Conservation (phyloP, 1,139 yeast species). For the Magnusiomyces tetraspermus region DNA sequence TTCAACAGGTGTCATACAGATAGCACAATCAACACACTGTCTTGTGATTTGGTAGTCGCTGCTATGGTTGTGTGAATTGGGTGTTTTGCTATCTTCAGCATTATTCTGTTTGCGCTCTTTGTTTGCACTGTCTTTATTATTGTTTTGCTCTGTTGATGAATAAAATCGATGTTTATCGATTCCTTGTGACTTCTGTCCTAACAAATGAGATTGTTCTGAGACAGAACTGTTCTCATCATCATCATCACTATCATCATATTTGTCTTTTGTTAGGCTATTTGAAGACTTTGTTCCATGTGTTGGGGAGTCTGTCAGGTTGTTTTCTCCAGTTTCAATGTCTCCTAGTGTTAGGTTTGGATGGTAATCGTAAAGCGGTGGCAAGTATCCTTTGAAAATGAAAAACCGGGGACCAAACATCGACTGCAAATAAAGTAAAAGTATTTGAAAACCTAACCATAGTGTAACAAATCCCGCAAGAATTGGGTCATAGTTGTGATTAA, state of each 20-base stretch:
- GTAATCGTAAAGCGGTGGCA: conserved; percentile 76
- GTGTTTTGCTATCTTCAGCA: no score
- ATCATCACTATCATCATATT: no score
- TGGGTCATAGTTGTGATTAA: conserved; percentile 52
- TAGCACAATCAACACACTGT: conserved; percentile 57
- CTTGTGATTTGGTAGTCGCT: conserved; percentile 9
- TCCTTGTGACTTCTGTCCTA: no score
- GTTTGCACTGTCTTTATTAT: no score
- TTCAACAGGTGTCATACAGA: conserved; percentile 73
- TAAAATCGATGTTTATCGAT: no score
- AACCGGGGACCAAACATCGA: conserved; percentile 67
- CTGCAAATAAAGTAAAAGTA: conserved; percentile 50
- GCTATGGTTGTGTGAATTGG: background rate
- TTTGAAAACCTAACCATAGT: conserved; percentile 50
- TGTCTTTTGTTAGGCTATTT: no score
- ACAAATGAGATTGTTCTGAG: no score
- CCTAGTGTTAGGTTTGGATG: conserved; percentile 53
- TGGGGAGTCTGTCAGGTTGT: conserved; percentile 8
- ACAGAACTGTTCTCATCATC: no score
- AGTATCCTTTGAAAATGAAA: conserved; percentile 63
- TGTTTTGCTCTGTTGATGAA: no score
- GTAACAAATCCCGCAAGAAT: conserved; percentile 38
- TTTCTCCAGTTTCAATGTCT: conserved; percentile 49
- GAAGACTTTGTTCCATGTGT: no score
- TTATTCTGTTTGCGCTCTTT: no score